These are phyloP conservation scores for Sarocladiaceae sp. DNA, from an alignment of 2,329 filamentous ascomycete species.

Conservation along the genomic window DNA sequence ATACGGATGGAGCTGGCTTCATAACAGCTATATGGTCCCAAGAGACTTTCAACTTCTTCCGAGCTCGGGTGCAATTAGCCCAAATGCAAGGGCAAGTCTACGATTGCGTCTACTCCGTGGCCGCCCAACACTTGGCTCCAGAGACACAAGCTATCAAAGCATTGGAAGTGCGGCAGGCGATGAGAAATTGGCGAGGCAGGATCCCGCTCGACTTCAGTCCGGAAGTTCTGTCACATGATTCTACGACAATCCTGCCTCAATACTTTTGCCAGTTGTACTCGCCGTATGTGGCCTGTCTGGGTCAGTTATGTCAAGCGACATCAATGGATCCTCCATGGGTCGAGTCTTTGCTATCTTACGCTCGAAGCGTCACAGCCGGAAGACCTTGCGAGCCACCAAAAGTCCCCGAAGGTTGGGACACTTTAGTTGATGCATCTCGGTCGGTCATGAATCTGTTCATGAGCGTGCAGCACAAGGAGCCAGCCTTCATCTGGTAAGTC, in stretches of 20 bases:
- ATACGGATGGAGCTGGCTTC: neutral
- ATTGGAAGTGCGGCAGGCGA: neutral
- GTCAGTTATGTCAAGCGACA: neutral
- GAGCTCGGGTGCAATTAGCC: slow-evolving; percentile 10
- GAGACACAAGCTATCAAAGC: slow-evolving; percentile 10
- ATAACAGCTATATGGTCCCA: neutral
- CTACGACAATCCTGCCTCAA: neutral
- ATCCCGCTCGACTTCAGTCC: neutral
- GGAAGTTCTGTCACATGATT: neutral
- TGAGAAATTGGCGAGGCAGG: neutral
- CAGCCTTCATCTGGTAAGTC: neutral
- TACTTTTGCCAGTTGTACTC: slow-evolving; percentile 1
- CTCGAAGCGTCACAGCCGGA: neutral
- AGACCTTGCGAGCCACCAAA: neutral
- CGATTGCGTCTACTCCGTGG: slow-evolving; percentile 10
- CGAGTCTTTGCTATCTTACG: neutral
- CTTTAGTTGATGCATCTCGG: neutral
- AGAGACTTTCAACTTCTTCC: slow-evolving; percentile 9
- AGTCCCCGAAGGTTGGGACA: neutral
- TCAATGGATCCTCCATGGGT: neutral
- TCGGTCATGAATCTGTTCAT: neutral
- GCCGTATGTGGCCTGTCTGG: neutral
- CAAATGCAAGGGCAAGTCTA: slow-evolving; percentile 11
- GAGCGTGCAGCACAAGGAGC: neutral
- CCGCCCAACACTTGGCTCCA: slow-evolving; percentile 19